A percentile compares a stretch with the other conserved stretches of the same genome.
phyloP scores from a whole-genome alignment of 2,329 filamentous ascomycete genomes.

The Penicillium nordicum region DNA sequence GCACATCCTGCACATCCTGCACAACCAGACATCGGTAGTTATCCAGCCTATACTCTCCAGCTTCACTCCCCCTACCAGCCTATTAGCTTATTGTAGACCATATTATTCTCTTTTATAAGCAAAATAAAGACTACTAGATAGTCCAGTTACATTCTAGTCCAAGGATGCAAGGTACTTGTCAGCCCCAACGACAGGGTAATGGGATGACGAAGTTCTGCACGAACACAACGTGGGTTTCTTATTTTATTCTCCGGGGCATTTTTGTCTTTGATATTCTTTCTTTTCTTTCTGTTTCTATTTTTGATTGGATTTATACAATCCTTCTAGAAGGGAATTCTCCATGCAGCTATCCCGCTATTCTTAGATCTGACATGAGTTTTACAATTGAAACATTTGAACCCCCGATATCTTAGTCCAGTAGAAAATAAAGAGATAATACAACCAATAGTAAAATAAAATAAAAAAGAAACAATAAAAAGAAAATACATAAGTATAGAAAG shows the following conservation, averaged over 20 bases:
- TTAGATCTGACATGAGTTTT: conserved; percentile 12
- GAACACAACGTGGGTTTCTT: conserved; percentile 20
- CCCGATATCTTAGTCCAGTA: background rate
- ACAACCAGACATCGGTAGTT: conserved; percentile 1
- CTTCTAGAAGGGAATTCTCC: conserved; percentile 2
- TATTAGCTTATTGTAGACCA: background rate
- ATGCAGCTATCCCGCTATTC: conserved; percentile 9
- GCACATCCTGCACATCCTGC: background rate
- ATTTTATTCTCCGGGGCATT: conserved; percentile 12
- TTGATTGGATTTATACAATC: background rate
- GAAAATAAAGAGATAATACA: background rate
- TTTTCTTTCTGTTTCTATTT: background rate
- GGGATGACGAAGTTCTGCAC: conserved; percentile 7
- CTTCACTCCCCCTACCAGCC: background rate
- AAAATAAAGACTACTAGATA: background rate
- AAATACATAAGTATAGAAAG: background rate
- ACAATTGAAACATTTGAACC: background rate
- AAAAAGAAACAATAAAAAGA: background rate
- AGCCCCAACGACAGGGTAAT: background rate
- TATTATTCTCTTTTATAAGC: too few species aligned
- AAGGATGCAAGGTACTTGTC: conserved; percentile 1
- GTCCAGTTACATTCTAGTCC: background rate
- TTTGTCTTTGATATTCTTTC: too few species aligned
- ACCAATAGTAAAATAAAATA: background rate
- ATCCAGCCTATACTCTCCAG: background rate